Evolutionary conservation across 164 flowering plant genomes (phyloP), one percentile per base, ranked within the genome.

Genomic region (Dillenia turbinata): DNA sequence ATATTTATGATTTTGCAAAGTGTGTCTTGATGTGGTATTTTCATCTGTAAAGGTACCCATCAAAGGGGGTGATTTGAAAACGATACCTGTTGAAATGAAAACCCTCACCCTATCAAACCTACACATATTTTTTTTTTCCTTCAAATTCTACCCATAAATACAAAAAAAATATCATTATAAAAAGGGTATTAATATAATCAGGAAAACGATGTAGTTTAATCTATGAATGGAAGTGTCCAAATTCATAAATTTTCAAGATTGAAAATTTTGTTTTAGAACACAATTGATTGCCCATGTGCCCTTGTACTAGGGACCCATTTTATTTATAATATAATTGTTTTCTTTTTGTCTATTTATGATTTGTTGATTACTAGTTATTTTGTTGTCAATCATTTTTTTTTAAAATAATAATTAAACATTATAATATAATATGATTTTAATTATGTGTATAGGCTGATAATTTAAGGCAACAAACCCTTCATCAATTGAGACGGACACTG

Each of bases 381-480:
- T 10, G 49, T 26, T 49, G 52, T 14, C 8, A 52, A 12, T 12
- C 19, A 44, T 52, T 19, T 61, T 52, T 60, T 33, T 45, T 44
- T 14, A 19, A 19, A 19, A 19, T 1, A 19, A 19, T 1, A 33
- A 33, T 33, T 33, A 33, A 33, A 33, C 40, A 4, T 33, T 33
- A 33, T 33, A 33, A 4, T 33, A 33, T 26, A 33, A 33, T 33
- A 33, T 33, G 40, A 33, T 33, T 4, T 33, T 50, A 33, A 8
- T 19, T 44, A 43, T 16, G 10, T 58, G 49, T 52, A 56, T 52
- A 93, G 99, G 99, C 96, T 72, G 99, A 95, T 78, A 90, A 86
- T 74, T 77, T 95, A 71, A 83, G 99, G 71, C 97, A 92, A 63
- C 94, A 95, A 72, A 90, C 92, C 9, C 89, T 95, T 65, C 99